Evolutionary conservation across 176 grass and related monocot genomes (phyloP).

Genomic region (Bonia amplexicaulis): DNA sequence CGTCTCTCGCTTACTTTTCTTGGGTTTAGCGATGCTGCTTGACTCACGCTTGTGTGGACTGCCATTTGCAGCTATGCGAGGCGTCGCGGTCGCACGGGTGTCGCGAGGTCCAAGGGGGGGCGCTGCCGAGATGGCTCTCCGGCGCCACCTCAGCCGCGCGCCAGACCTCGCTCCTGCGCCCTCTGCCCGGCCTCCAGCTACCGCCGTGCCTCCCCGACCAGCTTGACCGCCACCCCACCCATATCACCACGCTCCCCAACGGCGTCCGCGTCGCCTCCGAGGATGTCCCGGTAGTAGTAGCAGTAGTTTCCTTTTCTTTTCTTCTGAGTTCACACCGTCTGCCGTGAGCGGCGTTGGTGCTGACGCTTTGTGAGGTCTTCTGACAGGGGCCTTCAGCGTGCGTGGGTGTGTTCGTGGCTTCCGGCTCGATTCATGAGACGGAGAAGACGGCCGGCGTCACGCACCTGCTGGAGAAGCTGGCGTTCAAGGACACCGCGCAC

Average conservation of each 20-base stretch:
- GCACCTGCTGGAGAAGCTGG: conserved; percentile 66
- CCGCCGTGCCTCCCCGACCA: conserved; percentile 46
- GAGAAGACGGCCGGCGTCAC: conserved; percentile 41
- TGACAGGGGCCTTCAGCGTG: conserved; percentile 70
- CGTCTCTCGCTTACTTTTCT: not conserved
- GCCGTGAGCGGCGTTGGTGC: not conserved
- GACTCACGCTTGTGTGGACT: not conserved
- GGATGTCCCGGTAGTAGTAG: conserved; percentile 38
- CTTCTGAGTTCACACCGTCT: not conserved
- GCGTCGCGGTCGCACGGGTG: conserved; percentile 9
- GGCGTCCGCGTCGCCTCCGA: conserved; percentile 76
- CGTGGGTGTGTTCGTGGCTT: conserved; percentile 67
- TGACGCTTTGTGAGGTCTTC: not conserved
- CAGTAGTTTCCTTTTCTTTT: not conserved
- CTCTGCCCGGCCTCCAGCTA: conserved; percentile 45
- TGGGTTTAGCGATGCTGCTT: not conserved
- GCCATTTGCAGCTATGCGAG: conserved; percentile 25
- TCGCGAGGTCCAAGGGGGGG: conserved; percentile 3
- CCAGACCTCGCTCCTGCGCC: conserved; percentile 41
- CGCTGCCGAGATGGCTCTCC: conserved; percentile 24
- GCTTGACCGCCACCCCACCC: conserved; percentile 42
- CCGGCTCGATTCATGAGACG: conserved; percentile 76
- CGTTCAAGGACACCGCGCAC: conserved; percentile 83
- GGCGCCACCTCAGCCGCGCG: conserved; percentile 22
- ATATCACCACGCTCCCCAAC: conserved; percentile 77